Evolutionary conservation across 2,329 filamentous ascomycete genomes (phyloP).

Genomic region (Ophiocordyceps camponoti-leonardi): DNA sequence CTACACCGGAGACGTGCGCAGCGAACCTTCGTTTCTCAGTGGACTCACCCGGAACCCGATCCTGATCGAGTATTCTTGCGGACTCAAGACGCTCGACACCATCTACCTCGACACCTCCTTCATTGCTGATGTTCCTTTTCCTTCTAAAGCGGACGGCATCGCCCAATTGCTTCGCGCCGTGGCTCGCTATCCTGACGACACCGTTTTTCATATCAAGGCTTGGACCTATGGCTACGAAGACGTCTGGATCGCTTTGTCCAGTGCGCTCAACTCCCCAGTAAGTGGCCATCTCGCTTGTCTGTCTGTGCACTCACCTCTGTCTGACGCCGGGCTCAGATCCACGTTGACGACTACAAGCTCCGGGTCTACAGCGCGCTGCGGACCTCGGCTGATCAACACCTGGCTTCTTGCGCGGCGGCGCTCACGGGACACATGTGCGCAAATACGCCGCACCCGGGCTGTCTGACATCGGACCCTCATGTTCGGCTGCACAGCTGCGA

Average conservation of each 20-base stretch:
- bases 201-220: slow-evolving; percentile 66
- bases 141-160: slow-evolving; percentile 57
- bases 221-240: slow-evolving; percentile 91
- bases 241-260: slow-evolving; percentile 70
- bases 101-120: slow-evolving; percentile 88
- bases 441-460: slow-evolving; percentile 53
- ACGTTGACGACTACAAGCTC: slow-evolving; percentile 69
- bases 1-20: slow-evolving; percentile 79
- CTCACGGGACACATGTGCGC: slow-evolving; percentile 61
- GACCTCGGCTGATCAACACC: slow-evolving; percentile 22
- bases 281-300: background rate
- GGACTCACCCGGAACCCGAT: slow-evolving; percentile 52
- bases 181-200: slow-evolving; percentile 48
- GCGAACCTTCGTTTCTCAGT: slow-evolving; percentile 76
- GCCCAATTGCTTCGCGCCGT: slow-evolving; percentile 57
- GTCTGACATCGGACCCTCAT: slow-evolving; percentile 44
- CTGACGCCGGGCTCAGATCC: slow-evolving; percentile 31
- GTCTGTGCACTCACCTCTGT: background rate
- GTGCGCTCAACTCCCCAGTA: slow-evolving; percentile 48
- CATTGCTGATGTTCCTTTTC: slow-evolving; percentile 25
- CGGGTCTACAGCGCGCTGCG: slow-evolving; percentile 51
- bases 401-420: slow-evolving; percentile 42
- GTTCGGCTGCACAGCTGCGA: slow-evolving; percentile 77
- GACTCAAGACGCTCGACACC: slow-evolving; percentile 52
- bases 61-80: slow-evolving; percentile 55